phyloP scores from a whole-genome alignment of 148 eudicot genomes.

The Chenopodium album region DNA sequence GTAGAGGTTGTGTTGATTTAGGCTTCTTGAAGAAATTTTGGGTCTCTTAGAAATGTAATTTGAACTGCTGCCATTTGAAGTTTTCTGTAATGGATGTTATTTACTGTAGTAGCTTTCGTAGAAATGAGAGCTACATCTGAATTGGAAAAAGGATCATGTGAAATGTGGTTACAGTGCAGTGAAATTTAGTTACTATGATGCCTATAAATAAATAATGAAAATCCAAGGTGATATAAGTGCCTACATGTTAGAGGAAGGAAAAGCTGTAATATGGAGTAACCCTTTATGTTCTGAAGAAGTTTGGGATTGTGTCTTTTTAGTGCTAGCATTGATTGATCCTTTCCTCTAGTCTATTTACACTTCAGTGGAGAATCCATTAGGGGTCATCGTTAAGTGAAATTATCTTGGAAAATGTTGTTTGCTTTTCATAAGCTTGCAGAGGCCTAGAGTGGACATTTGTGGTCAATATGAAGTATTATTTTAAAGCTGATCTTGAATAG shows the following conservation, averaged over 20 bases:
- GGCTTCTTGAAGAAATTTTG: neutral
- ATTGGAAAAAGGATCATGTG: neutral
- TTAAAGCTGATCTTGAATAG: neutral
- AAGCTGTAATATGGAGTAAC: neutral
- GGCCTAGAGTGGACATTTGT: neutral
- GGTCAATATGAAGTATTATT: neutral
- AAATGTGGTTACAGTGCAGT: neutral
- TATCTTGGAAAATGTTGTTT: neutral
- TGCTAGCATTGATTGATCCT: neutral
- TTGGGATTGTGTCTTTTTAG: neutral
- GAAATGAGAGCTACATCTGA: neutral
- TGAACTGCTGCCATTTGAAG: neutral
- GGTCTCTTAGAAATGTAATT: neutral
- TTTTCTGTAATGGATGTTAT: neutral
- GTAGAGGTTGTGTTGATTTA: neutral
- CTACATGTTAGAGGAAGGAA: neutral
- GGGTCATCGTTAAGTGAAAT: neutral
- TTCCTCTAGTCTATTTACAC: neutral
- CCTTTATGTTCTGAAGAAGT: neutral
- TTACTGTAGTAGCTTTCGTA: neutral
- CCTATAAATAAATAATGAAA: neutral
- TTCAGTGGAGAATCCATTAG: neutral
- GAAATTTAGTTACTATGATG: neutral
- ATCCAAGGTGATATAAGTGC: neutral
- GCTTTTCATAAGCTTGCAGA: neutral